Base-by-base conservation (phyloP, 129 eudicot genomes). In the Chrysanthemum lavandulifolium region DNA sequence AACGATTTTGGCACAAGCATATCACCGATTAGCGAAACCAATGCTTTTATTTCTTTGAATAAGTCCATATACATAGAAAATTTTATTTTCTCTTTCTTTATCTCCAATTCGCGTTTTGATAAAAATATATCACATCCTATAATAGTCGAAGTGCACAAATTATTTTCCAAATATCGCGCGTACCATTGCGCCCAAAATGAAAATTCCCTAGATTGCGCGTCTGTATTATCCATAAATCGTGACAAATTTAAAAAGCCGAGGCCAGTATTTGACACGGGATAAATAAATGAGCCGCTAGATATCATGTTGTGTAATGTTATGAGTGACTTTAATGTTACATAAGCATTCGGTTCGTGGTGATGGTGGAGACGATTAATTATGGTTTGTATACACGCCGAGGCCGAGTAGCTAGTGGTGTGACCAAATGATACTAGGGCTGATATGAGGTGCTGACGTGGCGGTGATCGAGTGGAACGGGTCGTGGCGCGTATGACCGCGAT, bases 161-260 rank as follows among this genome's bases (percentile, higher is more conserved):
- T 79, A 10, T 55, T 77, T 74, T 85, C 91, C 19, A 90, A 18
- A n/a, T 81, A 74, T 0, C 76, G 48, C 1, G 86, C 87, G 64
- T 85, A 90, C 97, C 97, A 90, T 25, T 86, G 84, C 0, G 82
- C 91, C 97, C 97, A 90, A 14, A 64, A n/a, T 0, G 89, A 85
- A 13, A 90, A 74, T 66, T 87, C 91, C 48, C 78, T 45, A 4
- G 86, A 71, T 48, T 83, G 80, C 3, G n/a, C 51, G 76, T 81
- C 63, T 0, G 83, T 33, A 52, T 83, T 67, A 18, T 85, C 86
- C 1, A 45, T 10, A 53, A 90, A 87, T 36, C 19, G 62, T n/a
- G 89, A 83, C 7, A 90, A 80, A 15, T 90, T 85, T 1, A 90
- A 73, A 15, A 64, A 78, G 3, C 69, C 74, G 10, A 57, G 63